These are phyloP conservation scores for Linnemannia zychae DNA, from an alignment of 192 early-diverging fungal species.

Conservation along the genomic window DNA sequence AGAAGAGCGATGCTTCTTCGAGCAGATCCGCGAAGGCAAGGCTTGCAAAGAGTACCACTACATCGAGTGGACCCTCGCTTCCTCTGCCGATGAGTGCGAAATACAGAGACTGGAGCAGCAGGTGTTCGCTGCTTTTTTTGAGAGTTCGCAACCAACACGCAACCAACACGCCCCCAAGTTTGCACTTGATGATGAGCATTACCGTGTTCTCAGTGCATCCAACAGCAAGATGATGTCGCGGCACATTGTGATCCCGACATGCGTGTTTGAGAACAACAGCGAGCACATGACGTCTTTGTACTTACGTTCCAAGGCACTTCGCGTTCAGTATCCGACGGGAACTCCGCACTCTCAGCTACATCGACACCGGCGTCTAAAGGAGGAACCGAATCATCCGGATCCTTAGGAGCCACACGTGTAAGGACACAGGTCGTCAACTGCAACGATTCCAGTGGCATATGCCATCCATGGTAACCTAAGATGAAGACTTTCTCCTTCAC, in stretches of 20 bases:
- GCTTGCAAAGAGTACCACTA: not conserved
- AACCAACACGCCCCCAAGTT: not conserved
- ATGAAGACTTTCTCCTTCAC: constrained; percentile 22
- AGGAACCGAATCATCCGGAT: constrained; percentile 24
- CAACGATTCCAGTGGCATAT: constrained; percentile 18
- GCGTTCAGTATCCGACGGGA: not conserved
- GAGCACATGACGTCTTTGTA: constrained; percentile 23
- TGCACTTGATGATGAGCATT: not conserved
- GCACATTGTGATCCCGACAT: constrained; percentile 19
- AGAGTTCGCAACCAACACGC: too few species aligned
- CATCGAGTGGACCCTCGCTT: not conserved
- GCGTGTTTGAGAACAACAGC: constrained; percentile 6
- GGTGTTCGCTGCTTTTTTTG: constrained; percentile 8
- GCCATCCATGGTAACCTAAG: constrained; percentile 6
- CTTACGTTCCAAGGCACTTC: not conserved
- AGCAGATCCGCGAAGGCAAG: not conserved
- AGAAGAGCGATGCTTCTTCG: not conserved
- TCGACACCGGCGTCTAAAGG: constrained; percentile 21
- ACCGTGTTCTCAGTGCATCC: constrained; percentile 10
- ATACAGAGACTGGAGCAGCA: not conserved
- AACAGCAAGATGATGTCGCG: not conserved
- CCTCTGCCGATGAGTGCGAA: not conserved
- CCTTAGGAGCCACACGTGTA: constrained; percentile 23
- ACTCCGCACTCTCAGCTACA: constrained; percentile 2
- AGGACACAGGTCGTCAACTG: not conserved